Evolutionary conservation across 805 yeast species (phyloP).

Genomic region (Limtongozyma cylindracea): DNA sequence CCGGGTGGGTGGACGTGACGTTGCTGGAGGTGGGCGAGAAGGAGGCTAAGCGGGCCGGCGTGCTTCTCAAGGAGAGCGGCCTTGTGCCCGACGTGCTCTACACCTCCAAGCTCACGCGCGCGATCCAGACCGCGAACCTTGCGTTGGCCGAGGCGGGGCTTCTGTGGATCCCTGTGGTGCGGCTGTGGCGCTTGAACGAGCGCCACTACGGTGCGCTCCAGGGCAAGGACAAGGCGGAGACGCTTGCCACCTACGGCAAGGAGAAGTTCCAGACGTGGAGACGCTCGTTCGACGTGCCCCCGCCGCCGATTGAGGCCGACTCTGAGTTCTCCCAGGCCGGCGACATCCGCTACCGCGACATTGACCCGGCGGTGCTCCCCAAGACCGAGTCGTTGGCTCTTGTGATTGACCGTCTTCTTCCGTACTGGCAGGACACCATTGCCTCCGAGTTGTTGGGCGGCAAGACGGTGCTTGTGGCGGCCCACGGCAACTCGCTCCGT

Average conservation of each 20-base stretch:
- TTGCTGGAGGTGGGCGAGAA: constrained; percentile 64
- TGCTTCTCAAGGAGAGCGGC: constrained; percentile 66
- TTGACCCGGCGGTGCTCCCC: constrained; percentile 77
- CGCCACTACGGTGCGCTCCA: constrained; percentile 98
- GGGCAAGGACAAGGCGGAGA: constrained; percentile 94
- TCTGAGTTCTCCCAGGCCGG: constrained; percentile 66
- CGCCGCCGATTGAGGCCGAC: constrained; percentile 62
- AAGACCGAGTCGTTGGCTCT: constrained; percentile 83
- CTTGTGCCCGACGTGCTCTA: constrained; percentile 68
- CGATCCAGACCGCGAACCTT: constrained; percentile 92
- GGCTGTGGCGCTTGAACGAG: constrained; percentile 96
- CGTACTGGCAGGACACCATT: constrained; percentile 89
- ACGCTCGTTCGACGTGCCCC: constrained; percentile 93
- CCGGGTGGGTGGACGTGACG: constrained; percentile 96
- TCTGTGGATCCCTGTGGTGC: constrained; percentile 60
- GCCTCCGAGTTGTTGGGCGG: constrained; percentile 63
- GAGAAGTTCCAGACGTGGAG: constrained; percentile 94
- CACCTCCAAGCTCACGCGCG: constrained; percentile 84
- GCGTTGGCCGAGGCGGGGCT: constrained; percentile 27
- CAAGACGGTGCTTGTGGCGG: constrained; percentile 82
- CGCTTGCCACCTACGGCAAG: constrained; percentile 67
- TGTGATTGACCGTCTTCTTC: constrained; percentile 89
- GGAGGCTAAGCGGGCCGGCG: constrained; percentile 91
- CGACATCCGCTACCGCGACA: constrained; percentile 64
- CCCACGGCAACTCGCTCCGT: constrained; percentile 97